Evolutionary conservation across 371 early-diverging fungal genomes (phyloP), one percentile per base, ranked within the genome.

Genomic region (Syncephalis plumigaleata): DNA sequence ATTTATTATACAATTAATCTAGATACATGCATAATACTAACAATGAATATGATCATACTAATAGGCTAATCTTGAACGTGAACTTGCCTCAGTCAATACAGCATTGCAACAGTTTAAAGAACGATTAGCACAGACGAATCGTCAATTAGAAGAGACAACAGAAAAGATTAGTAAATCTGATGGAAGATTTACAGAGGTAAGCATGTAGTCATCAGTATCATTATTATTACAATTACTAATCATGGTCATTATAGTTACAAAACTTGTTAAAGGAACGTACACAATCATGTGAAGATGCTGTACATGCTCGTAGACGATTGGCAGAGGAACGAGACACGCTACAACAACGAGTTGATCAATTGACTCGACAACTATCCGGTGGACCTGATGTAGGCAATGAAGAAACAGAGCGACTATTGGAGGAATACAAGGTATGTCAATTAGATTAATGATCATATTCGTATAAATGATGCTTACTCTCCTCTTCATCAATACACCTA

Each of bases 251-350:
- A 40, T 18, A 76, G 65, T 44, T 66, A 42, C 68, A 71, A 47
- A 58, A 57, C 9, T 44, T 61, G 5, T 55, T 79, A 36, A 70
- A 67, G 56, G 77, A 80, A 20, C 67, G 73, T 45, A 63, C 69
- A 8, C 65, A 62, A 26, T 46, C 53, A 3, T 55, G 66, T 37
- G 82, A 82, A 48, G 66, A 69, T 46, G 82, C 72, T 46, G 59
- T 67, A 0, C 66, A 67, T 42, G 56, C 65, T 3, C 65, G 67
- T 36, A 58, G 65, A 49, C 63, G 73, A 18, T 36, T 72, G 7
- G 55, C 64, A 49, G 81, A 78, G 50, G 71, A 66, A 40, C 47
- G 65, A 13, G 73, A 76, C 22, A 53, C 67, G 15, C 52, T 77
- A 55, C 68, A 70, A 39, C 66, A 65, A 31, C 31, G 31, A 7